Evolutionary conservation across 371 early-diverging fungal genomes (phyloP).

Genomic region (Smittium culicis): DNA sequence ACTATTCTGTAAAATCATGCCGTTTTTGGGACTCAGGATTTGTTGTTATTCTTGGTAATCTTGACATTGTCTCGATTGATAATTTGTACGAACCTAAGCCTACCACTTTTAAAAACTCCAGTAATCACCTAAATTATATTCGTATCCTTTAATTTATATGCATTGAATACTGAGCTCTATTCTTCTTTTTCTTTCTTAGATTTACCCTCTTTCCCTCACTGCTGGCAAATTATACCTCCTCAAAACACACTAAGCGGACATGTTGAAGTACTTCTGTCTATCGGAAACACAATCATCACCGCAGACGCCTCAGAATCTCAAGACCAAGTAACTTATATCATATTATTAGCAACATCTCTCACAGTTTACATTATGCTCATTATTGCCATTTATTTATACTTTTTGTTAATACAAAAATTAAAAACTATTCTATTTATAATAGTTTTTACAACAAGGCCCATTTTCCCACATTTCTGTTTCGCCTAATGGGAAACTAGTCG

Average conservation of each 20-base stretch:
- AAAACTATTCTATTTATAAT: neutral
- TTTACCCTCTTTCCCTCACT: slow-evolving; percentile 49
- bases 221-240: slow-evolving; percentile 85
- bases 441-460: slow-evolving; percentile 78
- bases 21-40: slow-evolving; percentile 77
- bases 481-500: slow-evolving; percentile 83
- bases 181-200: slow-evolving; percentile 21
- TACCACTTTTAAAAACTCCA: slow-evolving; percentile 56
- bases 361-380: neutral
- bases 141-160: no score
- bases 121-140: no score
- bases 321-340: no score
- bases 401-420: neutral
- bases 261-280: slow-evolving; percentile 73
- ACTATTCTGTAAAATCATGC: slow-evolving; percentile 63
- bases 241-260: slow-evolving; percentile 72
- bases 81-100: slow-evolving; percentile 78
- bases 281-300: slow-evolving; percentile 57
- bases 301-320: slow-evolving; percentile 66
- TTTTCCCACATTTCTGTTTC: slow-evolving; percentile 76
- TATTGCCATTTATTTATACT: neutral
- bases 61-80: slow-evolving; percentile 61
- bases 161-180: no score
- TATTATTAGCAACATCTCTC: slow-evolving; percentile 6
- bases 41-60: slow-evolving; percentile 74